A percentile compares a stretch with the other conserved stretches of the same genome.
phyloP scores from a whole-genome alignment of 2,329 filamentous ascomycete species.

The Xylaria multiplex region DNA sequence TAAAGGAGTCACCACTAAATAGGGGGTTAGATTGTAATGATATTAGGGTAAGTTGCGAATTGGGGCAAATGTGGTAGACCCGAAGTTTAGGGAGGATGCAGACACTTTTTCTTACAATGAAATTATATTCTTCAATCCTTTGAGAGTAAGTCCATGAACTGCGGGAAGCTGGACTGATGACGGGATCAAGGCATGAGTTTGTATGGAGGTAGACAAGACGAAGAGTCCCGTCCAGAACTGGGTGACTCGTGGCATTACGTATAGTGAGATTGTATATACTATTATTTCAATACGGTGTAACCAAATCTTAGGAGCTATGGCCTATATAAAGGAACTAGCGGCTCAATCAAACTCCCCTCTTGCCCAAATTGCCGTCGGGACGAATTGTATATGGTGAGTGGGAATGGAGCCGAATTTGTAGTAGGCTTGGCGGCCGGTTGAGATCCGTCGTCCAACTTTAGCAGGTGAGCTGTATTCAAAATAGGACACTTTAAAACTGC shows the following conservation, averaged over 20 bases:
- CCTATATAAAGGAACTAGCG: neutral
- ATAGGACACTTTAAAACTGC: neutral
- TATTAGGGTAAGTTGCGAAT: neutral
- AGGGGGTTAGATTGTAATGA: neutral
- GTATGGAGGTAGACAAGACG: slow-evolving; percentile 1
- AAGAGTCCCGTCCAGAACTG: slow-evolving; percentile 15
- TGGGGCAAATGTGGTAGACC: neutral
- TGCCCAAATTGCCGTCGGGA: neutral
- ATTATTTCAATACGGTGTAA: neutral
- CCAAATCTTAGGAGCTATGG: neutral
- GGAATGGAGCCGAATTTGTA: slow-evolving; percentile 4
- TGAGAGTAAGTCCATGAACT: slow-evolving; percentile 22
- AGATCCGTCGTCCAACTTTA: slow-evolving; percentile 24
- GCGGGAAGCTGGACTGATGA: neutral
- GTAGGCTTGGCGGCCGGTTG: slow-evolving; percentile 16
- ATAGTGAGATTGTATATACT: neutral
- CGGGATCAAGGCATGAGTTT: slow-evolving; percentile 6
- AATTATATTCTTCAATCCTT: slow-evolving; percentile 28
- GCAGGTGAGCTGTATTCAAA: slow-evolving; percentile 4
- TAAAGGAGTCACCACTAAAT: slow-evolving; percentile 31
- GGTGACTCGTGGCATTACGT: slow-evolving; percentile 7
- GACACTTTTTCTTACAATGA: slow-evolving; percentile 25
- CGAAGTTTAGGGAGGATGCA: neutral
- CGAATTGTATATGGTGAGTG: neutral
- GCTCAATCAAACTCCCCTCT: neutral